Evolutionary conservation across 495 filamentous ascomycete genomes (phyloP).

Genomic region (Lasiosphaeris hirsuta): DNA sequence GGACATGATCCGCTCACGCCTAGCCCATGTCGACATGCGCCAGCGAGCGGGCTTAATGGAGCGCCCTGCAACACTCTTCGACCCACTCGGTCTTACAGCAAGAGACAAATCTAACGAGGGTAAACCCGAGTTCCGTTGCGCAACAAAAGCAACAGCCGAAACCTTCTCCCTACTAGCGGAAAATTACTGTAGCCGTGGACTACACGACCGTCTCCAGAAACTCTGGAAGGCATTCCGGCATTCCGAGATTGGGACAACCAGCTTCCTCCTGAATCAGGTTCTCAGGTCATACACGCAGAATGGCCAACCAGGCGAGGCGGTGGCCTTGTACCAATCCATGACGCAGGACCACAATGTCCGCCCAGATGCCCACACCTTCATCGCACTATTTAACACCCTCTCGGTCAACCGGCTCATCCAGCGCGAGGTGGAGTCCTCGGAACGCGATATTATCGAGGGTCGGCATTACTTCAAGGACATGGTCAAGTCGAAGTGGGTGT

Average conservation of each 20-base stretch:
- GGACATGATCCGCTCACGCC: constrained; percentile 68
- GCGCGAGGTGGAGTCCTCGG: constrained; percentile 39
- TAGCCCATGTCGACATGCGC: constrained; percentile 51
- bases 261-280: constrained; percentile 73
- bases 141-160: constrained; percentile 60
- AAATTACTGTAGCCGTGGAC: constrained; percentile 61
- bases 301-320: constrained; percentile 48
- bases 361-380: constrained; percentile 68
- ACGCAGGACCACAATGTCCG: constrained; percentile 37
- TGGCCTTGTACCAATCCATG: constrained; percentile 52
- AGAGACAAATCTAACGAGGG: constrained; percentile 11
- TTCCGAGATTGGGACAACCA: constrained; percentile 61
- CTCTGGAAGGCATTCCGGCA: constrained; percentile 55
- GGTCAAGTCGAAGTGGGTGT: constrained; percentile 39
- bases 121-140: constrained; percentile 27
- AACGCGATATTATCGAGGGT: constrained; percentile 47
- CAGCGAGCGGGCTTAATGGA: constrained; percentile 14
- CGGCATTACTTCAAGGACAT: constrained; percentile 61
- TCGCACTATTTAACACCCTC: constrained; percentile 59
- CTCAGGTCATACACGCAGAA: constrained; percentile 58
- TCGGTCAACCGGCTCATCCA: constrained; percentile 38
- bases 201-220: constrained; percentile 52
- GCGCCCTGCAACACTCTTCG: constrained; percentile 10
- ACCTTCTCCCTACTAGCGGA: constrained; percentile 73
- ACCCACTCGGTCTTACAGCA: constrained; percentile 16